Evolutionary conservation across 2,329 filamentous ascomycete genomes (phyloP), one percentile per base, ranked within the genome.

Genomic region (Arthrobotrys pseudoclavata): DNA sequence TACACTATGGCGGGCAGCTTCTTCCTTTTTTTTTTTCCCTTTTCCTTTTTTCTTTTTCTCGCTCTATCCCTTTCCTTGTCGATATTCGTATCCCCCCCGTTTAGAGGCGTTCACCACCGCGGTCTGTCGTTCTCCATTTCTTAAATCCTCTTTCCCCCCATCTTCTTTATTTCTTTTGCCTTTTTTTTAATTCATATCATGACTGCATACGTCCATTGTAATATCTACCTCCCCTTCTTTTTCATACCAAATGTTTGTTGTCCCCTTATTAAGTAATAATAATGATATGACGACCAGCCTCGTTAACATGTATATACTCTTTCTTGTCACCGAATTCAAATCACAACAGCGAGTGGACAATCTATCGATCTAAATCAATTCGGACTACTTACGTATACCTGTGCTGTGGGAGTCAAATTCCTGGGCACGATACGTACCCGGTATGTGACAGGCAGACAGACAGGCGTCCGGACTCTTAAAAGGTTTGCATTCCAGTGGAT

Each of bases 271-370:
- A 52, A 67, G 26, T 69, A 52, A 40, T 72, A 74, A 68, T 79
- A 69, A 71, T 63, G 64, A 74, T 15, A 55, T 70, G 60, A 70
- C 67, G 60, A 67, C 72, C 67, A 61, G 31, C 55, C 64, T 47
- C 57, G 57, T 64, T 71, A 18, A 47, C 40, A 53, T 64, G 61
- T 67, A 67, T 48, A 55, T 72, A 72, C 53, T 45, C 42, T 50
- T 34, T 68, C 29, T 26, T 47, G 29, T 37, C 34, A 26, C 15
- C 37, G 50, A 57, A 57, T 67, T 34, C 22, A 61, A 55, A 55
- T 18, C 24, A 22, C 29, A 15, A 15, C 37, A 40, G 37, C 37
- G 37, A 40, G 37, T 13, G 37, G 37, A 15, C 12, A 1, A 40
- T 40, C 37, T 40, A 15, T 40, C 37, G 13, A 15, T 40, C 12